These are phyloP conservation scores for Tillandsia fasciculata DNA, from an alignment of 176 grass and related monocot genomes.

Conservation along the genomic window DNA sequence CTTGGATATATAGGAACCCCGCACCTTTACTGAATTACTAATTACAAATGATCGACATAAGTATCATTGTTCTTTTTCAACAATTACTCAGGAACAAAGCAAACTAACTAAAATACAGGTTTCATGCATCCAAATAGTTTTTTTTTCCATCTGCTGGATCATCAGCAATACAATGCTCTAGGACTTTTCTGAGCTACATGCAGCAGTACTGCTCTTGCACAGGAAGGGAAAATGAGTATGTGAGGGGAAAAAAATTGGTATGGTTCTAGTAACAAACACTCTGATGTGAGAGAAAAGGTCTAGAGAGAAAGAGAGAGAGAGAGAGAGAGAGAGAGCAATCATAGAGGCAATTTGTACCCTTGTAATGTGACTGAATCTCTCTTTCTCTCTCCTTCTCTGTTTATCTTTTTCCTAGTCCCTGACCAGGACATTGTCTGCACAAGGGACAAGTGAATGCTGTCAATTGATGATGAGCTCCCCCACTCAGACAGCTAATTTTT, in stretches of 20 bases:
- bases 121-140: no score
- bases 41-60: no score
- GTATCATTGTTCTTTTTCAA: no score
- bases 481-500: slow-evolving; percentile 12
- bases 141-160: no score
- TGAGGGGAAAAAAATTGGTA: not conserved
- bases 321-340: slow-evolving; percentile 10
- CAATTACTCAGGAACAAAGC: no score
- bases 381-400: not conserved
- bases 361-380: slow-evolving; percentile 11
- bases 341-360: slow-evolving; percentile 26
- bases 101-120: no score
- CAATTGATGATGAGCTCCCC: slow-evolving; percentile 13
- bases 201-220: no score
- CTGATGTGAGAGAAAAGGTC: slow-evolving; percentile 5
- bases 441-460: slow-evolving; percentile 33
- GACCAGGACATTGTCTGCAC: slow-evolving; percentile 21
- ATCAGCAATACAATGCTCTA: no score
- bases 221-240: not conserved
- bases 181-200: no score
- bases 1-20: no score
- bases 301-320: slow-evolving; percentile 6
- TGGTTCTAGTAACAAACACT: not conserved
- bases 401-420: slow-evolving; percentile 14
- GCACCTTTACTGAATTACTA: no score